A percentile compares a stretch with the other conserved stretches of the same genome.
Conservation (phyloP, 805 yeast species). For the Kluyveromyces lactis region DNA sequence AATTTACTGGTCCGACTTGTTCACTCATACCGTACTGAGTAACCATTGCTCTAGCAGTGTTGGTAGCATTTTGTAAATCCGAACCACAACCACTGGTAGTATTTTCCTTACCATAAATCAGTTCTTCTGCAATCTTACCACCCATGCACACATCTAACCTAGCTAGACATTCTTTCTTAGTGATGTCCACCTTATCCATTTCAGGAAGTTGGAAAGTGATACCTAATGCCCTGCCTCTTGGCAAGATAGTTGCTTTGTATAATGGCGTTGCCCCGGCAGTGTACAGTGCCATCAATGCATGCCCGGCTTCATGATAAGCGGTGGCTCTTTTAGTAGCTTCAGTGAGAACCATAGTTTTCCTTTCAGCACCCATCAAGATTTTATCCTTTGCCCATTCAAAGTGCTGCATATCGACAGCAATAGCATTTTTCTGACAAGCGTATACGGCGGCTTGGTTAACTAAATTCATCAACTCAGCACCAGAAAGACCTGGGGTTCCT, state of each 20-base stretch:
- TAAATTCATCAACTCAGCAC: conserved; percentile 92
- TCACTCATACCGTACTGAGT: conserved; percentile 96
- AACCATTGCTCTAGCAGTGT: conserved; percentile 94
- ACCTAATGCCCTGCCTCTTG: conserved; percentile 95
- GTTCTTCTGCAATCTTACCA: conserved; percentile 94
- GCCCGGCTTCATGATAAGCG: conserved; percentile 99
- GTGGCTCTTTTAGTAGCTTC: conserved; percentile 91
- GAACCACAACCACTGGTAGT: conserved; percentile 95
- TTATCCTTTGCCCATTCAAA: conserved; percentile 99
- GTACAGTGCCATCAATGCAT: conserved; percentile 94
- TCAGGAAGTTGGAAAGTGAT: conserved; percentile 96
- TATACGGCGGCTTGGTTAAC: conserved; percentile 97
- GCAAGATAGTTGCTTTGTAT: conserved; percentile 93
- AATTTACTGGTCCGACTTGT: conserved; percentile 82
- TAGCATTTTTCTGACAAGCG: conserved; percentile 89
- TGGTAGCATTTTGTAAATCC: conserved; percentile 83
- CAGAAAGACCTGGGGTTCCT: conserved; percentile 97
- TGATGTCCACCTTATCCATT: conserved; percentile 93
- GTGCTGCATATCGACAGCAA: conserved; percentile 82
- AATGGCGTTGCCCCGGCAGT: conserved; percentile 91
- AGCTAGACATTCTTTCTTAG: conserved; percentile 82
- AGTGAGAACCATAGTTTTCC: conserved; percentile 94
- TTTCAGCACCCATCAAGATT: conserved; percentile 95
- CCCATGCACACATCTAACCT: conserved; percentile 98
- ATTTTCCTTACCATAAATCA: conserved; percentile 82